Base-by-base conservation (phyloP, 176 grass and related monocot species). In the Lolium perenne region DNA sequence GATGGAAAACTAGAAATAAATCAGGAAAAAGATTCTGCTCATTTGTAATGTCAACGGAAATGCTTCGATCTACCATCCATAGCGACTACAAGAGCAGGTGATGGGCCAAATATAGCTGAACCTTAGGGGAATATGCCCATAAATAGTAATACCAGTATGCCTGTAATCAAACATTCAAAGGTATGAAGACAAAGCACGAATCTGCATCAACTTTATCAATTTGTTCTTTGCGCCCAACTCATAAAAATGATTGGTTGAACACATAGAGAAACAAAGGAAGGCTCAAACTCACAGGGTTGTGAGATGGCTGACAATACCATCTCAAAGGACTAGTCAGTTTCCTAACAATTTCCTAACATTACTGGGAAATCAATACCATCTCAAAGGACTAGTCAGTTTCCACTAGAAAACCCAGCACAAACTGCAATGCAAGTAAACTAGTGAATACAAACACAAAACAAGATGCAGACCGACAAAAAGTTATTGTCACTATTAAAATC, bases 211-310 rank as follows among this genome's bases (percentile, higher is more conserved):
- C 48, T 79, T 51, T 80, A 45, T 10, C 13, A 38, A 22, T 12
- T 29, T 54, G 20, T 80, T 79, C 18, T 15, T 63, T 81, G 26
- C 8, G 35, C 50, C 56, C 38, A 77, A n/a, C 50, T 50, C 47
- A 67, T 89, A 38, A 84, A 65, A 4, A 80, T 48, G 49, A 83
- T 53, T 41, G 38, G 4, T 53, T 86, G 41, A 21, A 58, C 8
- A 86, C 51, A 60, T 77, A 57, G 41, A 50, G 8, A 80, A 20
- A 69, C 4, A 35, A 35, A 50, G 20, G 12, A 47, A 54, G n/a
- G 46, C n/a, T 71, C n/a, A 77, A 59, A 43, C 17, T 78, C 83
- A 81, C 50, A 82, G 79, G 60, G n/a, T 82, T 86, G 26, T 86
- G 41, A 5, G 32, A 47, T 11, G 7, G 50, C 53, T 53, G 43